These are phyloP conservation scores for Pseudogymnoascus sp. DNA, from an alignment of 2,329 filamentous ascomycete genomes.

Conservation along the genomic window DNA sequence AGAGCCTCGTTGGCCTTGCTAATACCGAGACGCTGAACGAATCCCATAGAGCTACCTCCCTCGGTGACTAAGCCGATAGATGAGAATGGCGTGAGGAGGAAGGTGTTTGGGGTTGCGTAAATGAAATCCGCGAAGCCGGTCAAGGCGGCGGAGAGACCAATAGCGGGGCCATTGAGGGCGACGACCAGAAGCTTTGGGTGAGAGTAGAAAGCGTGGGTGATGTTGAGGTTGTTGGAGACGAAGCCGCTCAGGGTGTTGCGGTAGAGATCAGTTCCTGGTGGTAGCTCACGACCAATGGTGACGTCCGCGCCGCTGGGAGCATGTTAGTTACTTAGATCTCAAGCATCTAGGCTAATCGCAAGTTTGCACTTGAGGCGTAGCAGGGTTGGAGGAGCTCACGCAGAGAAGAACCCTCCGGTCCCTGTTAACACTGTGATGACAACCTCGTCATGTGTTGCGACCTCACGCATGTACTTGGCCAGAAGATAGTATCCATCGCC, in stretches of 20 bases:
- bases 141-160: slow-evolving; percentile 81
- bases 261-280: slow-evolving; percentile 34
- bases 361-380: neutral
- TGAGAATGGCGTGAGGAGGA: slow-evolving; percentile 83
- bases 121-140: slow-evolving; percentile 84
- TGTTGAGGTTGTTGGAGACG: slow-evolving; percentile 78
- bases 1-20: slow-evolving; percentile 84
- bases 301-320: slow-evolving; percentile 68
- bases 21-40: slow-evolving; percentile 73
- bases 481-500: slow-evolving; percentile 70
- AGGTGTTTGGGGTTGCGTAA: slow-evolving; percentile 73
- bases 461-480: slow-evolving; percentile 62
- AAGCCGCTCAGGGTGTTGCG: slow-evolving; percentile 60
- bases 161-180: slow-evolving; percentile 83
- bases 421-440: slow-evolving; percentile 78
- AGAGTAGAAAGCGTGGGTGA: slow-evolving; percentile 81
- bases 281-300: slow-evolving; percentile 40
- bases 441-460: slow-evolving; percentile 71
- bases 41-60: slow-evolving; percentile 69
- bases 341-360: neutral
- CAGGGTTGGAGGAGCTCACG: slow-evolving; percentile 46
- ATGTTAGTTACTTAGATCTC: slow-evolving; percentile 12
- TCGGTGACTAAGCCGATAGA: slow-evolving; percentile 86
- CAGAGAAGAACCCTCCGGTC: slow-evolving; percentile 68
- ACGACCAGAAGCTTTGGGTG: slow-evolving; percentile 91